Conservation (phyloP, 2,329 filamentous ascomycete species). For the Phaeoacremonium minimum region DNA sequence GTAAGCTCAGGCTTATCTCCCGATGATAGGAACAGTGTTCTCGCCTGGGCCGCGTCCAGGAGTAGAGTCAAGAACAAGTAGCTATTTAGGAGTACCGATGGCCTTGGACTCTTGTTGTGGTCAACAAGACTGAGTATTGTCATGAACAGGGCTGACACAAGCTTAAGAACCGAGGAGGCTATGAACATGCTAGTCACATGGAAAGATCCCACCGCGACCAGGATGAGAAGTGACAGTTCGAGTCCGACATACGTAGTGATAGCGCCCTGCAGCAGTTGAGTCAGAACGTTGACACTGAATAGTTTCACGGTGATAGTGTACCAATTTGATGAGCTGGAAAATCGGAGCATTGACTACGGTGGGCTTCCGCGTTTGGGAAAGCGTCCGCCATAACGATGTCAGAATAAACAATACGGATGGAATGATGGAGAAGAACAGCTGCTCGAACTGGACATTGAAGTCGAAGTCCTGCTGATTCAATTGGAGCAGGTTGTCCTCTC, state of each 20-base stretch:
- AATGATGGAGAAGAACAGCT: constrained; percentile 36
- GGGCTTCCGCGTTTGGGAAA: constrained; percentile 22
- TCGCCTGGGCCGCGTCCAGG: constrained; percentile 34
- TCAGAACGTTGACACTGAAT: background rate
- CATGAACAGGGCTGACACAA: constrained; percentile 22
- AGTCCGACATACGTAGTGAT: constrained; percentile 19
- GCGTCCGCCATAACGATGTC: constrained; percentile 24
- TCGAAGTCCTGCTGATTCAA: constrained; percentile 47
- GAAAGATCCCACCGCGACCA: constrained; percentile 17
- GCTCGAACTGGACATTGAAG: constrained; percentile 45
- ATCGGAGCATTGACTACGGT: constrained; percentile 26
- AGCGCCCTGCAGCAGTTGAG: constrained; percentile 12
- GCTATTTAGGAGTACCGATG: constrained; percentile 34
- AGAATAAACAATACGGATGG: constrained; percentile 34
- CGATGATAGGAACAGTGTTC: constrained; percentile 34
- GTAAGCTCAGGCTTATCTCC: constrained; percentile 8
- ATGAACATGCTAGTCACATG: constrained; percentile 14
- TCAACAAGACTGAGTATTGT: constrained; percentile 22
- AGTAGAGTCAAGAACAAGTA: constrained; percentile 37
- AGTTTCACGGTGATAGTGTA: constrained; percentile 13
- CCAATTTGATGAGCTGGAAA: constrained; percentile 27
- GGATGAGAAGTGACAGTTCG: constrained; percentile 24
- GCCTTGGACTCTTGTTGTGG: constrained; percentile 26
- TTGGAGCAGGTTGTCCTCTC: too few species aligned
- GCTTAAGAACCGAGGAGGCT: constrained; percentile 13